A percentile compares a stretch with the other conserved stretches of the same genome.
These are phyloP conservation scores for Yamadazyma ubonensis DNA, from an alignment of 805 yeast genomes.

Conservation along the genomic window DNA sequence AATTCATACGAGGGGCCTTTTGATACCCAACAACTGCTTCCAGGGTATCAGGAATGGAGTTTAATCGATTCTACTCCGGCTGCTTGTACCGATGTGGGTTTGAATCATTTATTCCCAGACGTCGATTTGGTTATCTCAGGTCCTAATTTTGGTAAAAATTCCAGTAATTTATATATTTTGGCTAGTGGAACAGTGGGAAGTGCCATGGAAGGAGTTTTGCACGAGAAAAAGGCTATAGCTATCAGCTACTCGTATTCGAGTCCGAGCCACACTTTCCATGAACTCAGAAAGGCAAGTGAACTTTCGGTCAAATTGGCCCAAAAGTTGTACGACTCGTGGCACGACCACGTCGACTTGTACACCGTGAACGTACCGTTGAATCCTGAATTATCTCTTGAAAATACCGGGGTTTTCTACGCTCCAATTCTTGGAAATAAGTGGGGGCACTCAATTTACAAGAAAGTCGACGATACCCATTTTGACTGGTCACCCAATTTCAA, in stretches of 20 bases:
- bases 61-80: conserved; percentile 94
- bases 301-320: conserved; percentile 63
- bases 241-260: conserved; percentile 78
- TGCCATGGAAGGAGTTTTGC: conserved; percentile 87
- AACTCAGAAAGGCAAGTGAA: conserved; percentile 63
- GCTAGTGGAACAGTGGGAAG: conserved; percentile 97
- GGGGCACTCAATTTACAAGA: conserved; percentile 58
- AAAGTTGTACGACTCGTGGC: conserved; percentile 47
- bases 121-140: conserved; percentile 86
- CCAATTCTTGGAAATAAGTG: conserved; percentile 83
- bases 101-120: conserved; percentile 58
- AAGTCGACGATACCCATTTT: conserved; percentile 43
- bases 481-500: conserved; percentile 85
- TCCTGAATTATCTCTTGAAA: conserved; percentile 47
- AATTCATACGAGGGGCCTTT: conserved; percentile 67
- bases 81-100: conserved; percentile 87
- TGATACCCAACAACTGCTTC: conserved; percentile 42
- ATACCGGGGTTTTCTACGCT: conserved; percentile 66
- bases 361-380: conserved; percentile 81
- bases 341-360: conserved; percentile 61
- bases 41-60: conserved; percentile 73
- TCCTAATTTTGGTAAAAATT: conserved; percentile 93
- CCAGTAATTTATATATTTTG: conserved; percentile 82
- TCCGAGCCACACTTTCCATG: conserved; percentile 46
- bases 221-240: conserved; percentile 71